Percentiles rank a stretch among this genome's conserved stretches.
Evolutionary conservation across 1,284 basidiomycete species (phyloP).

Genomic region (Ustilago bromivora): DNA sequence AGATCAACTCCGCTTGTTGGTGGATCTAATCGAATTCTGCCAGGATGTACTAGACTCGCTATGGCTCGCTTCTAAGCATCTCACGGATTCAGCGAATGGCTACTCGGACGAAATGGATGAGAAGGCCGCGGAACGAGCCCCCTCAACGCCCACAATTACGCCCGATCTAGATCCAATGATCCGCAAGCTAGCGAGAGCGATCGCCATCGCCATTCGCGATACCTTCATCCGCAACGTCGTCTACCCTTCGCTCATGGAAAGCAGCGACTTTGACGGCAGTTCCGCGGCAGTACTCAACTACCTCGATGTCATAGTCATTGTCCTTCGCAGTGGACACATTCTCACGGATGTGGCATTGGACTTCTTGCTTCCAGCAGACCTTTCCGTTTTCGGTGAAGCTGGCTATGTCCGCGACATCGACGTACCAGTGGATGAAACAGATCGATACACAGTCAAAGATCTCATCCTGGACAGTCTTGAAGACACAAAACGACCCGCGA

Average conservation of each 20-base stretch:
- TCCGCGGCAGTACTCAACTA: constrained; percentile 97
- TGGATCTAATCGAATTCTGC: constrained; percentile 89
- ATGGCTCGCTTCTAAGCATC: constrained; percentile 31
- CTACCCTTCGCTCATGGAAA: constrained; percentile 92
- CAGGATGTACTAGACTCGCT: constrained; percentile 78
- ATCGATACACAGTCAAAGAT: constrained; percentile 56
- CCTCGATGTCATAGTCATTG: constrained; percentile 75
- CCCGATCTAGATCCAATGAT: constrained; percentile 35
- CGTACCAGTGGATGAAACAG: constrained; percentile 29
- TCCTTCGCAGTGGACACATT: constrained; percentile 54
- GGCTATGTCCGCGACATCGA: constrained; percentile 20
- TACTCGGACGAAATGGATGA: constrained; percentile 13
- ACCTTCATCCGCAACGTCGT: constrained; percentile 92
- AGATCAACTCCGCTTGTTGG: constrained; percentile 83
- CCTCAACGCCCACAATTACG: neutral
- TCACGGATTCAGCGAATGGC: constrained; percentile 12
- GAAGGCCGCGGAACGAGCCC: constrained; percentile 1
- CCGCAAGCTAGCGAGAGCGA: constrained; percentile 40
- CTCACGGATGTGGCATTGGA: constrained; percentile 58
- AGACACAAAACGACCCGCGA: constrained; percentile 20
- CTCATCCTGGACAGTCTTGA: constrained; percentile 56
- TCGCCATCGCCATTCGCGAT: constrained; percentile 76
- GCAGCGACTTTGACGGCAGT: constrained; percentile 90
- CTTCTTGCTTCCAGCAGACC: constrained; percentile 35
- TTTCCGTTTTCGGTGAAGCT: neutral